Conservation (phyloP, 1,284 basidiomycete species). For the Ceratobasidium sp. region DNA sequence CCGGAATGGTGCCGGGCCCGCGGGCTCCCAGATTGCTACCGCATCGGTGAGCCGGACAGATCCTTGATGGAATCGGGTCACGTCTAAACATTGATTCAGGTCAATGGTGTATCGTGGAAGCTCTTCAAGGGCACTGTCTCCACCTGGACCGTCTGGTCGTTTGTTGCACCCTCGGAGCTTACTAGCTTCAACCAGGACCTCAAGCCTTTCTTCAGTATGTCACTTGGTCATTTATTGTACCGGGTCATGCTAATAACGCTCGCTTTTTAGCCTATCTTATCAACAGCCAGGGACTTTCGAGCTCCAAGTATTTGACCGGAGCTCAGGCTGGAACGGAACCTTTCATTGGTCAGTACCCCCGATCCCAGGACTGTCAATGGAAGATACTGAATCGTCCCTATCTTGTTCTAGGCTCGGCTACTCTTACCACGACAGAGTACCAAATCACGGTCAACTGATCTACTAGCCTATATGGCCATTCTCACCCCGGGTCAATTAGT, state of each 20-base stretch:
- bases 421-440: slow-evolving; percentile 37
- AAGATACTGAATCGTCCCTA: background rate
- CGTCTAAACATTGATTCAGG: slow-evolving; percentile 4
- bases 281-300: slow-evolving; percentile 39
- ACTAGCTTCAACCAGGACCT: slow-evolving; percentile 53
- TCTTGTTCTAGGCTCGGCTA: slow-evolving; percentile 37
- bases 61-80: background rate
- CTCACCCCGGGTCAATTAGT: background rate
- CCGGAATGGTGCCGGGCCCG: slow-evolving; percentile 52
- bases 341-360: slow-evolving; percentile 32
- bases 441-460: slow-evolving; percentile 37
- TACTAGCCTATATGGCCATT: background rate
- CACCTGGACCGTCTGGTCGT: slow-evolving; percentile 54
- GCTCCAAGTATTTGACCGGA: slow-evolving; percentile 41
- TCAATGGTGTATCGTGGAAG: slow-evolving; percentile 48
- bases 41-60: slow-evolving; percentile 43
- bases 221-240: background rate
- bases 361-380: background rate
- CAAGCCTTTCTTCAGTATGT: slow-evolving; percentile 54
- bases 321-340: slow-evolving; percentile 44
- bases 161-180: slow-evolving; percentile 48
- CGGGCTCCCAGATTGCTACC: slow-evolving; percentile 53
- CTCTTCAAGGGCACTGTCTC: slow-evolving; percentile 53
- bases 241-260: slow-evolving; percentile 43
- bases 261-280: slow-evolving; percentile 48